Percentiles rank a stretch among this genome's conserved stretches.
phyloP scores from a whole-genome alignment of 1,284 basidiomycete species.

The Ceratobasidium sp. region DNA sequence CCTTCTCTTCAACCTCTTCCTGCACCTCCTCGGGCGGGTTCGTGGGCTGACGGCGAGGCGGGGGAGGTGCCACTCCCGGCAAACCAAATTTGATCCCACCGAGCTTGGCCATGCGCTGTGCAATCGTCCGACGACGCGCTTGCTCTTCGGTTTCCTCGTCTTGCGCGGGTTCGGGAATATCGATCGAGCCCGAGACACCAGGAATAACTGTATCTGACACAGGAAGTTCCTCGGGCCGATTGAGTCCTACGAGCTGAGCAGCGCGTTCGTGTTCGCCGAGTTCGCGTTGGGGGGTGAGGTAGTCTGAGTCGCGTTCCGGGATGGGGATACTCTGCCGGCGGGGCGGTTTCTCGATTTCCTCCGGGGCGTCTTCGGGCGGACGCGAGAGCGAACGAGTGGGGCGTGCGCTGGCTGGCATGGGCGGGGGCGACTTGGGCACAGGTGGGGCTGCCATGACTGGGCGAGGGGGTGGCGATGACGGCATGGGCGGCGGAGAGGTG shows the following conservation, averaged over 20 bases:
- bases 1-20: constrained; percentile 63
- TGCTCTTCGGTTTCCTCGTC: constrained; percentile 56
- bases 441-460: constrained; percentile 2
- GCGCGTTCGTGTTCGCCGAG: background rate
- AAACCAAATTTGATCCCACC: constrained; percentile 75
- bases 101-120: constrained; percentile 79
- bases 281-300: constrained; percentile 3
- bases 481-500: constrained; percentile 34
- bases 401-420: background rate
- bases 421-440: constrained; percentile 16
- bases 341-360: background rate
- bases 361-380: background rate
- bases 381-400: constrained; percentile 9
- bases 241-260: constrained; percentile 10
- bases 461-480: constrained; percentile 12
- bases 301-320: constrained; percentile 17
- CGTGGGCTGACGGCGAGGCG: constrained; percentile 47
- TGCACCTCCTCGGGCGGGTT: constrained; percentile 43
- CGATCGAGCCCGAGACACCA: background rate
- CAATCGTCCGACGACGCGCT: constrained; percentile 65
- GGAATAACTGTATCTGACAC: background rate
- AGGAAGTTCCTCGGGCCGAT: constrained; percentile 5
- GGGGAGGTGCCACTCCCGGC: constrained; percentile 52
- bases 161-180: constrained; percentile 44
- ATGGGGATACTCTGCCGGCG: constrained; percentile 11